Conservation (phyloP, 371 early-diverging fungal species). For the Apophysomyces sp. region DNA sequence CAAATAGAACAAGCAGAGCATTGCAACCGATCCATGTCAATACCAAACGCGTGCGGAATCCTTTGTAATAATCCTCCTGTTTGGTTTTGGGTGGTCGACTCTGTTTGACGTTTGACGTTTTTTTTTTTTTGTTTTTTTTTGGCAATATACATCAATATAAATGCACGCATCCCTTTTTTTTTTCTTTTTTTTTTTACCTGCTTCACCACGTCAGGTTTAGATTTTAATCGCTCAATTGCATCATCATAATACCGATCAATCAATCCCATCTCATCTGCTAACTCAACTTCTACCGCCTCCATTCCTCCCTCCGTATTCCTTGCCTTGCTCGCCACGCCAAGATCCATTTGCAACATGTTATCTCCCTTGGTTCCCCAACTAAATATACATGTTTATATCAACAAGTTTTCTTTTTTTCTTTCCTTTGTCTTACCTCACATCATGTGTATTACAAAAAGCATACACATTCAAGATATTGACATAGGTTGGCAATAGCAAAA, state of each 20-base stretch:
- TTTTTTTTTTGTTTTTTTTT: neutral
- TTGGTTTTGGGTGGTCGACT: constrained; percentile 76
- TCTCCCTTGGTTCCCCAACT: constrained; percentile 97
- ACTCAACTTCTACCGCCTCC: constrained; percentile 66
- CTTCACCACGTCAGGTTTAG: constrained; percentile 39
- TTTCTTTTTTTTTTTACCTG: constrained; percentile 16
- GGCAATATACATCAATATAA: too few relatives aligned
- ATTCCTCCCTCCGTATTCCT: constrained; percentile 32
- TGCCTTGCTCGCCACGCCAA: constrained; percentile 49
- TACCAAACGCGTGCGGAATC: constrained; percentile 82
- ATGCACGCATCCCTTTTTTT: neutral
- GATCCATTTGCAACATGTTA: constrained; percentile 48
- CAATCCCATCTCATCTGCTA: constrained; percentile 66
- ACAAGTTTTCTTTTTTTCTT: neutral
- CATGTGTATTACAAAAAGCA: constrained; percentile 87
- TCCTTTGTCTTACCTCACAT: constrained; percentile 61
- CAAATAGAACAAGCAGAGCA: constrained; percentile 70
- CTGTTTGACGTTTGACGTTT: constrained; percentile 19
- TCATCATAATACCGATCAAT: constrained; percentile 74
- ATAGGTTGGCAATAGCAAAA: constrained; percentile 82
- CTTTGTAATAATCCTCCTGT: constrained; percentile 84
- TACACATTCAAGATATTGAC: constrained; percentile 91
- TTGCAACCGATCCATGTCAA: constrained; percentile 87
- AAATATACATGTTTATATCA: neutral
- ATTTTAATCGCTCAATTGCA: constrained; percentile 55